These are phyloP conservation scores for Cladophialophora yegresii DNA, from an alignment of 2,329 filamentous ascomycete genomes.

Conservation along the genomic window DNA sequence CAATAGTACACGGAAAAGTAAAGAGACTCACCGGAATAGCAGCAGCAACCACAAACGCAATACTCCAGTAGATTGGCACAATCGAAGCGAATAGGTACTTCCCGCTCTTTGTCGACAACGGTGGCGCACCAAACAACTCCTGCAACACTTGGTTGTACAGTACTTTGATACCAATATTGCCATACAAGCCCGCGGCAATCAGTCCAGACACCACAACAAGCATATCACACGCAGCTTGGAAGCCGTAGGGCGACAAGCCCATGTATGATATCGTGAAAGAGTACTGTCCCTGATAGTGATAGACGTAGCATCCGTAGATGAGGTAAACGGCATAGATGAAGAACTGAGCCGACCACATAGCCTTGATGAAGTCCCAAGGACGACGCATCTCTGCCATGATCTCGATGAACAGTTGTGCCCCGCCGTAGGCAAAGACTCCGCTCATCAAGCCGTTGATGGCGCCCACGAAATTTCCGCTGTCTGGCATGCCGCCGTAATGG, in stretches of 20 bases:
- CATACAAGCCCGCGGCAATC: constrained; percentile 45
- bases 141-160: constrained; percentile 50
- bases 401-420: constrained; percentile 40
- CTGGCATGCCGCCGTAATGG: constrained; percentile 35
- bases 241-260: constrained; percentile 41
- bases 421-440: constrained; percentile 40
- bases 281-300: constrained; percentile 36
- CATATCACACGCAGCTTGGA: constrained; percentile 41
- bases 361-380: constrained; percentile 34
- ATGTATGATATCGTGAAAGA: constrained; percentile 29
- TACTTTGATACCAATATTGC: constrained; percentile 48
- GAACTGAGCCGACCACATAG: constrained; percentile 31
- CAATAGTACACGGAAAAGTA: neutral
- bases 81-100: constrained; percentile 39
- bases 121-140: constrained; percentile 47
- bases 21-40: constrained; percentile 36
- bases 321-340: constrained; percentile 34
- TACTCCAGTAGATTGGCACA: constrained; percentile 38
- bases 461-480: constrained; percentile 31
- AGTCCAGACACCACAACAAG: constrained; percentile 39
- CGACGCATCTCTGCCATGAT: constrained; percentile 41
- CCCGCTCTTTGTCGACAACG: constrained; percentile 44
- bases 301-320: constrained; percentile 35
- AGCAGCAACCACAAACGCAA: constrained; percentile 39
- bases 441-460: constrained; percentile 39